Percentiles rank a stretch among this genome's conserved stretches.
phyloP scores from a whole-genome alignment of 2,329 filamentous ascomycete genomes.

The Fusarium graminum region DNA sequence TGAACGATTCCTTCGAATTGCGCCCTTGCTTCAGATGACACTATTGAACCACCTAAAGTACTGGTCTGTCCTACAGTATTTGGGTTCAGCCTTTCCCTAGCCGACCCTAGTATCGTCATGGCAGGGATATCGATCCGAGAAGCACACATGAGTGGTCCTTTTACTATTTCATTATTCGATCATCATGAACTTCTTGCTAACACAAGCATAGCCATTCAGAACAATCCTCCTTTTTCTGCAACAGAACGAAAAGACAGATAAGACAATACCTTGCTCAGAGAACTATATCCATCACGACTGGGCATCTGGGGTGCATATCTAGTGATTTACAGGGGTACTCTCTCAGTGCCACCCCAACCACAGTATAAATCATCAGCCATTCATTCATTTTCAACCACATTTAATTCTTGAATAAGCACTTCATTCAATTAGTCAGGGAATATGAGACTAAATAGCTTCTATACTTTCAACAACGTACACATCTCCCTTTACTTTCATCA shows the following conservation, averaged over 20 bases:
- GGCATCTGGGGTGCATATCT: constrained; percentile 11
- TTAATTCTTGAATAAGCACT: not conserved
- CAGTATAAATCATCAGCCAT: not conserved
- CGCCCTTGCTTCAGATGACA: constrained; percentile 29
- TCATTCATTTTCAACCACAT: not conserved
- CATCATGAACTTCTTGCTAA: not conserved
- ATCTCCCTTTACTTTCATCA: constrained; percentile 20
- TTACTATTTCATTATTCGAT: not conserved
- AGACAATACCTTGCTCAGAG: not conserved
- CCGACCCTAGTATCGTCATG: constrained; percentile 6
- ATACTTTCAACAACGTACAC: constrained; percentile 14
- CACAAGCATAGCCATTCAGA: not conserved
- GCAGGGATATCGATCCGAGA: constrained; percentile 3
- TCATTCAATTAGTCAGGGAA: constrained; percentile 22
- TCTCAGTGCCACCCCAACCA: not conserved
- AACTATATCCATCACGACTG: not conserved
- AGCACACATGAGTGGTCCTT: not conserved
- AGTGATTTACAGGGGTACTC: constrained; percentile 2
- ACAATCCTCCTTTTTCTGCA: not conserved
- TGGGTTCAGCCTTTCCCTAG: constrained; percentile 14
- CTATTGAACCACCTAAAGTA: not conserved
- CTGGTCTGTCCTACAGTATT: constrained; percentile 1
- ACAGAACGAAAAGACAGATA: not conserved
- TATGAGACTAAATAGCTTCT: constrained; percentile 25
- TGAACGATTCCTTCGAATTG: constrained; percentile 1